phyloP scores from a whole-genome alignment of 805 yeast genomes.

The Candida hungchunana region DNA sequence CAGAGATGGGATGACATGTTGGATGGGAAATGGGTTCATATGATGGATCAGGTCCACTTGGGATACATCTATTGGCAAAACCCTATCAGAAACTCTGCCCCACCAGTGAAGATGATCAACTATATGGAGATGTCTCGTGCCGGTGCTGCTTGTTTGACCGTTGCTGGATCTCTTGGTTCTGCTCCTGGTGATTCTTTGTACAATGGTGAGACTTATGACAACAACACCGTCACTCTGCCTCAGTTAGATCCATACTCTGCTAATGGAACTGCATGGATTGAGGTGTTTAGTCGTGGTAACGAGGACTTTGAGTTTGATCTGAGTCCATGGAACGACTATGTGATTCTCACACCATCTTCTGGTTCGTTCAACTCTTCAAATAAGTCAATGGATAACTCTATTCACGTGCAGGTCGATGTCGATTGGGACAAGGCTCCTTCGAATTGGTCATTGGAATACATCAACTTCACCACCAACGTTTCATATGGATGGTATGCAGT shows the following conservation, averaged over 20 bases:
- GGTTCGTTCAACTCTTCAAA: conserved; percentile 9
- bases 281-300: conserved; percentile 9
- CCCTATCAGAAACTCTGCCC: conserved; percentile 13
- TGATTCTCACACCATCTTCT: conserved; percentile 5
- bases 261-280: conserved; percentile 9
- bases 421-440: conserved; percentile 15
- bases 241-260: conserved; percentile 10
- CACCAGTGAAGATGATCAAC: conserved; percentile 3
- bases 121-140: conserved; percentile 8
- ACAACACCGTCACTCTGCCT: conserved; percentile 12
- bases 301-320: conserved; percentile 13
- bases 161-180: conserved; percentile 6
- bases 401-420: conserved; percentile 7
- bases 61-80: conserved; percentile 14
- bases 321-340: conserved; percentile 12
- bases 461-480: conserved; percentile 14
- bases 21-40: conserved; percentile 13
- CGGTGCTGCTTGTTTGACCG: conserved; percentile 10
- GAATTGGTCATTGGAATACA: conserved; percentile 10
- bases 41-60: conserved; percentile 14
- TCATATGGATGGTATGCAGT: conserved; percentile 5
- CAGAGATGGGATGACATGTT: conserved; percentile 9
- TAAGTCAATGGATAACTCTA: conserved; percentile 8
- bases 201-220: conserved; percentile 8
- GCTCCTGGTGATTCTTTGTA: conserved; percentile 11